phyloP scores from a whole-genome alignment of 2,329 filamentous ascomycete genomes.

The Aspergillus novofumigatus region DNA sequence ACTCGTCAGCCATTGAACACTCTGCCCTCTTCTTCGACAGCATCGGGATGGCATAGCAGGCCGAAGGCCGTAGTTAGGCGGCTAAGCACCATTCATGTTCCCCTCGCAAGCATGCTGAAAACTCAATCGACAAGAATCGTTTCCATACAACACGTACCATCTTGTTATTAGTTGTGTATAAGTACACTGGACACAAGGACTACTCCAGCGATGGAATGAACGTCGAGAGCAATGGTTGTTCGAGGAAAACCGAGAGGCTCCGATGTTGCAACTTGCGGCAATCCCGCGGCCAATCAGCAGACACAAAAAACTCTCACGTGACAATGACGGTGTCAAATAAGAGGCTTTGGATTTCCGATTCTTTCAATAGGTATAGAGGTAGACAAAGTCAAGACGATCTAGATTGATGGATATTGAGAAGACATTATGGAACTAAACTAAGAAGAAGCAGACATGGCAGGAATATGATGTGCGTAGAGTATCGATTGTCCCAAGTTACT shows the following conservation, averaged over 20 bases:
- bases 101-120: neutral
- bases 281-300: slow-evolving; percentile 24
- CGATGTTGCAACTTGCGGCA: slow-evolving; percentile 20
- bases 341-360: slow-evolving; percentile 10
- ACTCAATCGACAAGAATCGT: neutral
- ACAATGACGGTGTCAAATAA: slow-evolving; percentile 13
- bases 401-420: neutral
- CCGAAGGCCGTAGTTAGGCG: neutral
- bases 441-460: neutral
- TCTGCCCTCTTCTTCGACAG: neutral
- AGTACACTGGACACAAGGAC: slow-evolving; percentile 23
- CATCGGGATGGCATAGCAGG: slow-evolving; percentile 1
- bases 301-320: slow-evolving; percentile 17
- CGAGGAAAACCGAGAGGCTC: slow-evolving; percentile 35
- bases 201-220: slow-evolving; percentile 19
- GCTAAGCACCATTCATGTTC: neutral
- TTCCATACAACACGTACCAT: slow-evolving; percentile 25
- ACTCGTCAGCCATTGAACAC: slow-evolving; percentile 18
- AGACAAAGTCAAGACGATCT: neutral
- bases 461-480: too few species aligned
- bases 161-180: slow-evolving; percentile 19
- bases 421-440: neutral
- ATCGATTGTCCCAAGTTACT: neutral
- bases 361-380: neutral
- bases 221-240: slow-evolving; percentile 12